Base-by-base conservation (phyloP, 2,329 filamentous ascomycete genomes). In the Epichloe amarillans region DNA sequence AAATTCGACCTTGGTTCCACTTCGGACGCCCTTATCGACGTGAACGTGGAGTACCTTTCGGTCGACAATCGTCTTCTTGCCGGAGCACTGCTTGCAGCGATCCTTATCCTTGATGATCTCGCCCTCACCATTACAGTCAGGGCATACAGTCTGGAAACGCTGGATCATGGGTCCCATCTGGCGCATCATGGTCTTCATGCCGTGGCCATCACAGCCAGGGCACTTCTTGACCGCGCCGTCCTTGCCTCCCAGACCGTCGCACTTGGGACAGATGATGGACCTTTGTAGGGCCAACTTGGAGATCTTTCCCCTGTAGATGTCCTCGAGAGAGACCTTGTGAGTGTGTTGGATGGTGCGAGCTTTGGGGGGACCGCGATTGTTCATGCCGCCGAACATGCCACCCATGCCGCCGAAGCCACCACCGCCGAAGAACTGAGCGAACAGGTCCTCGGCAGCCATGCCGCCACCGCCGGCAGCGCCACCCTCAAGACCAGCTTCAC, bases 151-250 rank as follows among this genome's bases (percentile, higher is more conserved):
- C 77, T 98, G 93, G 82, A 98, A 98, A 52, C 93, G 88, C 74
- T 98, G 94, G 61, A 98, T 97, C 93, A 98, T 98, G 53, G 93
- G 93, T 48, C 93, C 93, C 90, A 98, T 97, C 73, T 98, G 93
- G 66, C 94, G 86, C 93, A 98, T 96, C 91, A 98, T 97, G 40
- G 88, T 96, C 85, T 97, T 97, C 87, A 96, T 95, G 70, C 93
- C 93, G 57, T 86, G 82, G 58, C 93, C 93, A 62, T 95, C 88
- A 69, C 93, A 98, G 64, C 88, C 86, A 40, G 80, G 66, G 71
- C 93, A 98, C 63, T 86, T 87, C 74, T 90, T 91, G 57, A 97
- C 91, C n/a, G 93, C 88, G 57, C 93, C 93, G 58, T 97, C 91
- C 76, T 98, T 98, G 58, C 93, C 93, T 64, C 93, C 93, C 53